A percentile compares a stretch with the other conserved stretches of the same genome.
Conservation (phyloP, 352 stramenopile genomes). For the Phytophthora nicotianae region DNA sequence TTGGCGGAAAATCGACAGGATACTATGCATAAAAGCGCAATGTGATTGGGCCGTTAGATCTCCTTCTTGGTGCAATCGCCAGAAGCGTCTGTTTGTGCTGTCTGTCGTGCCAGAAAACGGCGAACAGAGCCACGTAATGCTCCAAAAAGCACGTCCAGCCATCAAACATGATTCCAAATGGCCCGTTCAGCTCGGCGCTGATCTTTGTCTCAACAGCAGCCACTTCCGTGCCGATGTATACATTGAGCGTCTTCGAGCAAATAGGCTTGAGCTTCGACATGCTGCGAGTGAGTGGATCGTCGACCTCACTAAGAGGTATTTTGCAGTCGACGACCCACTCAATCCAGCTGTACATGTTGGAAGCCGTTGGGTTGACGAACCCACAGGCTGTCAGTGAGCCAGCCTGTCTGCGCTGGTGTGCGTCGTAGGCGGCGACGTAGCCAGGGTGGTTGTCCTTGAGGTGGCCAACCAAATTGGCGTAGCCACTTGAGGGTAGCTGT, state of each 20-base stretch:
- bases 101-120: neutral
- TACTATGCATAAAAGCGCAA: neutral
- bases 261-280: too few relatives aligned
- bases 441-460: slow-evolving; percentile 2
- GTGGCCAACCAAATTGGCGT: slow-evolving; percentile 1
- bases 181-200: neutral
- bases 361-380: neutral
- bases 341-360: slow-evolving; percentile 1
- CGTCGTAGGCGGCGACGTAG: neutral
- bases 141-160: neutral
- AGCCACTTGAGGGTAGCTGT: too few relatives aligned
- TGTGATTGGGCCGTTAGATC: neutral
- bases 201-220: neutral
- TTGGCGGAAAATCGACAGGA: neutral
- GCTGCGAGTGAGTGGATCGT: too few relatives aligned
- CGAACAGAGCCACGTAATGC: neutral
- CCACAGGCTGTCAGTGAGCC: neutral
- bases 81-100: neutral
- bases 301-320: neutral
- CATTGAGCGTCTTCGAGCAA: neutral
- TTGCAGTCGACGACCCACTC: neutral
- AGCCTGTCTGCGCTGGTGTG: neutral
- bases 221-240: neutral
- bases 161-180: neutral
- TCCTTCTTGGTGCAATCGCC: neutral